phyloP scores from a whole-genome alignment of 164 flowering plant genomes.

The Nelumbo lutea region DNA sequence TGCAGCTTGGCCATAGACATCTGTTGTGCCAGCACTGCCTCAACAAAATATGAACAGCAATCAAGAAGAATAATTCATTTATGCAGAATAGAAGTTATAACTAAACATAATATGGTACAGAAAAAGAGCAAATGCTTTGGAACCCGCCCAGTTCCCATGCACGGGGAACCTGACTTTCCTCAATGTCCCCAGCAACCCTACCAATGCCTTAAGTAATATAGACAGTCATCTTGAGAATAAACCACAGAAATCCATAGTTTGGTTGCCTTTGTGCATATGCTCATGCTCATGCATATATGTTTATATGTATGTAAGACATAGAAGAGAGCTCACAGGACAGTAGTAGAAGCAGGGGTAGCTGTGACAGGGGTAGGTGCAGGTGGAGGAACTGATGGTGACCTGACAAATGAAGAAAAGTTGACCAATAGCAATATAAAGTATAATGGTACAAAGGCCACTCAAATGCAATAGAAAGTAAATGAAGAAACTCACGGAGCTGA shows the following conservation, averaged over 20 bases:
- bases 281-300: no score
- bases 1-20: constrained; percentile 82
- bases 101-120: neutral
- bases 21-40: constrained; percentile 38
- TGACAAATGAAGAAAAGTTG: constrained; percentile 8
- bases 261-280: no score
- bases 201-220: no score
- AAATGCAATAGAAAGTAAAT: neutral
- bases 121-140: no score
- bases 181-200: no score
- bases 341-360: constrained; percentile 9
- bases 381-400: constrained; percentile 33
- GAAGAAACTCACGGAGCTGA: constrained; percentile 40
- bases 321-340: constrained; percentile 33
- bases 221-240: no score
- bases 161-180: no score
- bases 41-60: constrained; percentile 8
- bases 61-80: neutral
- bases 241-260: no score
- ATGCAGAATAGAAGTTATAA: neutral
- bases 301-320: no score
- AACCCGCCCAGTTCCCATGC: no score
- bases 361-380: constrained; percentile 14
- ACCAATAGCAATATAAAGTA: neutral
- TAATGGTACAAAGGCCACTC: neutral